Conservation (phyloP, 306 rosid genomes). For the Phaseolus lunatus region DNA sequence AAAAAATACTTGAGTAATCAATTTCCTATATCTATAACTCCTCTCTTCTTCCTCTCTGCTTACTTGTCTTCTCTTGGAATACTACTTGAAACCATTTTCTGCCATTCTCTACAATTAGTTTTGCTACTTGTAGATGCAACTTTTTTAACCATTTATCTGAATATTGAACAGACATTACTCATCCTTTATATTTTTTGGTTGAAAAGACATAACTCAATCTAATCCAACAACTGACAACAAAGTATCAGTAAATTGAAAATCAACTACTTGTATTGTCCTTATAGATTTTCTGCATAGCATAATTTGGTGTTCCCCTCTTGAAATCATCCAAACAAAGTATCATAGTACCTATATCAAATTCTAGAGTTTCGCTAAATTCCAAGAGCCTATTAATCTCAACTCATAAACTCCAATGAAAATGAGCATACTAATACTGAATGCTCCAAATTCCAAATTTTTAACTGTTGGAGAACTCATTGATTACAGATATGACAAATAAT, state of each 20-base stretch:
- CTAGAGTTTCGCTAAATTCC: not conserved
- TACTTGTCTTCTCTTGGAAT: not conserved
- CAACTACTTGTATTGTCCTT: not conserved
- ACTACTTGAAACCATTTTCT: not conserved
- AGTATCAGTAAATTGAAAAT: not conserved
- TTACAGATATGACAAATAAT: too few relatives aligned
- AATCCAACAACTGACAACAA: not conserved
- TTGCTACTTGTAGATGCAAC: not conserved
- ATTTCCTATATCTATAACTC: not conserved
- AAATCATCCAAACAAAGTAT: slow-evolving; percentile 17
- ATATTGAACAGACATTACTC: not conserved
- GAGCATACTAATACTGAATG: not conserved
- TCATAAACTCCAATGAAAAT: not conserved
- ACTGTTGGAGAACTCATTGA: too few relatives aligned
- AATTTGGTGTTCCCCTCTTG: not conserved
- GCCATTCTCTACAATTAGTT: not conserved
- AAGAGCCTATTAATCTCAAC: not conserved
- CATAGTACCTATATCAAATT: not conserved
- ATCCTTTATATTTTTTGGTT: too few relatives aligned
- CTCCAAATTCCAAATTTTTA: not conserved
- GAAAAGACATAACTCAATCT: not conserved
- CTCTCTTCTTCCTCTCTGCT: not conserved
- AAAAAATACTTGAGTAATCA: not conserved
- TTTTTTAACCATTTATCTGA: not conserved
- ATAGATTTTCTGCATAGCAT: slow-evolving; percentile 15